Conservation (phyloP, 495 filamentous ascomycete genomes). For the Penicillium waksmanii region DNA sequence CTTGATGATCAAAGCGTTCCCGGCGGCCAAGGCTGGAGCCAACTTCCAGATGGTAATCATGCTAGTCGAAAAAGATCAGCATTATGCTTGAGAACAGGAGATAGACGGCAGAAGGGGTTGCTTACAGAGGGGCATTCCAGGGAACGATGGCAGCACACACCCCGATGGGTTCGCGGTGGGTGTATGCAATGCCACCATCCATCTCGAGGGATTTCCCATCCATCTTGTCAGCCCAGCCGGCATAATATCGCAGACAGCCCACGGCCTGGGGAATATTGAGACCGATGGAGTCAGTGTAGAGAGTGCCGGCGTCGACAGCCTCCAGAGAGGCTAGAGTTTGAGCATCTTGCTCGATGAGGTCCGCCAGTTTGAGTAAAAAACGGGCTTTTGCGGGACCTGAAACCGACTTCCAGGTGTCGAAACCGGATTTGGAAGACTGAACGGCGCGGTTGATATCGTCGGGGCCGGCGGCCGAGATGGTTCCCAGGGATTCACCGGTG, state of each 20-base stretch:
- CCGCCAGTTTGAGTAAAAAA: conserved; percentile 48
- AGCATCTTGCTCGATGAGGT: conserved; percentile 31
- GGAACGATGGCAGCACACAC: conserved; percentile 42
- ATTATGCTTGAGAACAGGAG: conserved; percentile 32
- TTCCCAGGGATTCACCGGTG: conserved; percentile 34
- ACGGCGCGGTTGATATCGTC: conserved; percentile 57
- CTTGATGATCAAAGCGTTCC: conserved; percentile 78
- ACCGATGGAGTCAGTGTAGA: conserved; percentile 25
- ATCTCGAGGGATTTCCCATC: conserved; percentile 34
- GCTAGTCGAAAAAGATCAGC: conserved; percentile 36
- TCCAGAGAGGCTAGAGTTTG: conserved; percentile 34
- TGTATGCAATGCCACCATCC: conserved; percentile 31
- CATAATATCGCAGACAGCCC: conserved; percentile 37
- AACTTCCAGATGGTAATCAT: conserved; percentile 73
- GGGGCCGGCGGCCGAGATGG: conserved; percentile 27
- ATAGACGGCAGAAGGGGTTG: background rate
- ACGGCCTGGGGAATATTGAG: conserved; percentile 28
- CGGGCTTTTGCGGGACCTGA: conserved; percentile 41
- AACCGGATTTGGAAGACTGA: conserved; percentile 48
- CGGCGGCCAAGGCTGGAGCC: conserved; percentile 58
- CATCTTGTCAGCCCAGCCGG: conserved; percentile 42
- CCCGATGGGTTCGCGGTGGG: conserved; percentile 38
- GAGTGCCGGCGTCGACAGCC: conserved; percentile 33
- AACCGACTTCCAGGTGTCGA: conserved; percentile 42
- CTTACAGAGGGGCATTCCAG: conserved; percentile 41